phyloP scores from a whole-genome alignment of 176 grass and related monocot species.

The Chrysopogon serrulatus region DNA sequence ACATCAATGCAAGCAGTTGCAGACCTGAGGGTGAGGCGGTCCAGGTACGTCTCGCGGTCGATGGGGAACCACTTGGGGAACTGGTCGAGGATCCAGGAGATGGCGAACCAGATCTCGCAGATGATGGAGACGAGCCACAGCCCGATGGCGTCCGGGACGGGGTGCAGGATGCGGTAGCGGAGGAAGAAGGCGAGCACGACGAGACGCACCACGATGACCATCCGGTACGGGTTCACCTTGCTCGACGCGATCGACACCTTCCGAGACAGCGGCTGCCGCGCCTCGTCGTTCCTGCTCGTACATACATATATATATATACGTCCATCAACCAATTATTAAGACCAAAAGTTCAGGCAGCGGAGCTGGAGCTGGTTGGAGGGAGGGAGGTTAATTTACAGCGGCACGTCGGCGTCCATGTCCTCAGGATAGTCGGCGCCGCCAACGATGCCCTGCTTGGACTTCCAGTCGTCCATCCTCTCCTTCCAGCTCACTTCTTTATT shows the following conservation, averaged over 20 bases:
- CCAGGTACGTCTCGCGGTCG: conserved; percentile 95
- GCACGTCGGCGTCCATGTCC: conserved; percentile 82
- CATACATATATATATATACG: no score
- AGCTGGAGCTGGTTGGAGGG: no score
- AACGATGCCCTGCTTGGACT: conserved; percentile 78
- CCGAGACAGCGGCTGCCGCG: conserved; percentile 85
- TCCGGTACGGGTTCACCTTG: conserved; percentile 94
- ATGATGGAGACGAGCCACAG: conserved; percentile 91
- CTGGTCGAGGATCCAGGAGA: conserved; percentile 98
- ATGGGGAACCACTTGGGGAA: conserved; percentile 99
- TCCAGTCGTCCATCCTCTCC: conserved; percentile 99
- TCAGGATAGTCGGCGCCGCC: conserved; percentile 51
- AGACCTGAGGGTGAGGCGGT: conserved; percentile 81
- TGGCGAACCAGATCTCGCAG: conserved; percentile 94
- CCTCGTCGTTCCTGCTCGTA: conserved; percentile 72
- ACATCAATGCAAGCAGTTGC: no score
- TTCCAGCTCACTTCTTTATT: conserved; percentile 91
- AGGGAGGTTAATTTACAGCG: conserved; percentile 46
- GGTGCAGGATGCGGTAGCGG: conserved; percentile 78
- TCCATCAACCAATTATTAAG: no score
- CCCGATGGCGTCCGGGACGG: conserved; percentile 72
- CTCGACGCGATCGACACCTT: conserved; percentile 97
- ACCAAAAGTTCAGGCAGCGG: not conserved
- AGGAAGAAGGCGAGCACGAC: conserved; percentile 84
- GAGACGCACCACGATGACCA: conserved; percentile 86